Conservation (phyloP, 306 rosid species). For the Vigna radiata region DNA sequence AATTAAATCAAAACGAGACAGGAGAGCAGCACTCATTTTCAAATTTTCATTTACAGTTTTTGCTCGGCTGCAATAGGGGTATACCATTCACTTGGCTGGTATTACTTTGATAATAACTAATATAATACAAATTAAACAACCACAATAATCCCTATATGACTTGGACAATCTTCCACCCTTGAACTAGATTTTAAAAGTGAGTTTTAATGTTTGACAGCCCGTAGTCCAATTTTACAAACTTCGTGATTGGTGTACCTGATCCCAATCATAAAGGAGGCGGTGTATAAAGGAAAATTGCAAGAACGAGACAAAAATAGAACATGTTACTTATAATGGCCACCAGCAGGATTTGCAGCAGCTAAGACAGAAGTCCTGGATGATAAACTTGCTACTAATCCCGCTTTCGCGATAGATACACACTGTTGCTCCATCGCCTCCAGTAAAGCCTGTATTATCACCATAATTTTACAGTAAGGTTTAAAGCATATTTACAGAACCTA, state of each 20-base stretch:
- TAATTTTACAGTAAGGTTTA: constrained; percentile 35
- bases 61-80: constrained; percentile 77
- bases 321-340: constrained; percentile 92
- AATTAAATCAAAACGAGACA: constrained; percentile 91
- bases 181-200: neutral
- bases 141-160: neutral
- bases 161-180: neutral
- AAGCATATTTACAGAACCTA: constrained; percentile 13
- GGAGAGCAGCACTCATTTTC: constrained; percentile 90
- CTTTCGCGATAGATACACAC: constrained; percentile 97
- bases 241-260: neutral
- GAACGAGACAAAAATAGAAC: constrained; percentile 32
- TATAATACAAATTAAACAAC: constrained; percentile 12
- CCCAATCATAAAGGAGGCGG: neutral
- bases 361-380: constrained; percentile 92
- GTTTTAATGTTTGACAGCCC: neutral
- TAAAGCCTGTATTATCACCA: constrained; percentile 62
- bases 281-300: constrained; percentile 27
- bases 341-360: constrained; percentile 97
- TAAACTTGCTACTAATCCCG: constrained; percentile 95
- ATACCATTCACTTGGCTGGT: constrained; percentile 24
- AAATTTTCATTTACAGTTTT: constrained; percentile 97
- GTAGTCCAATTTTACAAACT: neutral
- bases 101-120: constrained; percentile 18
- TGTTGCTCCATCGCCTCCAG: constrained; percentile 99